Evolutionary conservation across 139 green algal species (phyloP).

Genomic region (Diplosphaera chodatii): DNA sequence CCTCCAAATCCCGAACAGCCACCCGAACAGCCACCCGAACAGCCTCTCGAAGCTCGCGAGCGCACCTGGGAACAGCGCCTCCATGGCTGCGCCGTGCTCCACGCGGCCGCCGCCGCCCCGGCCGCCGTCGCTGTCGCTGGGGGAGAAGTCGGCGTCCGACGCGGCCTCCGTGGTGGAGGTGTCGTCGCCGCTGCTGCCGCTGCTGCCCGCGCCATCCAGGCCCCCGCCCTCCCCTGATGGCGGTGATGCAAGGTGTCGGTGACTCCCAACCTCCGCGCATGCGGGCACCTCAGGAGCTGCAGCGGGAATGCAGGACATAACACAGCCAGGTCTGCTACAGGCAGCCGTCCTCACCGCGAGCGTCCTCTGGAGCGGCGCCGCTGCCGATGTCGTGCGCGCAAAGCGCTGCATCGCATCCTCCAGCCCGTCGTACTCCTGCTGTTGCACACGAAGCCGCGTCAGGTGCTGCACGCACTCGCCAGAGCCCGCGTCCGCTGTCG

Average conservation of each 20-base stretch:
- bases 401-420: background rate
- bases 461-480: no score
- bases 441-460: no score
- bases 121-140: background rate
- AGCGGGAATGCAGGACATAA: background rate
- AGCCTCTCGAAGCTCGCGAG: no score
- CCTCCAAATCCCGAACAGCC: no score
- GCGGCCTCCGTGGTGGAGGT: background rate
- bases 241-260: no score
- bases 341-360: background rate
- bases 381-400: background rate
- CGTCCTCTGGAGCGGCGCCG: background rate
- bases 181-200: background rate
- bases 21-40: no score
- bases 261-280: no score
- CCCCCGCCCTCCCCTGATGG: background rate
- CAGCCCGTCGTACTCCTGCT: background rate
- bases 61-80: background rate
- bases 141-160: background rate
- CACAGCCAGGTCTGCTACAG: background rate
- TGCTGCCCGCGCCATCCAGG: background rate
- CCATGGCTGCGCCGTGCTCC: background rate
- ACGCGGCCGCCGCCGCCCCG: slow-evolving; percentile 1
- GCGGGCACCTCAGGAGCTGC: background rate
- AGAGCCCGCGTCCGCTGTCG: no score